Evolutionary conservation across 768 basidiomycete genomes (phyloP), one percentile per base, ranked within the genome.

Genomic region (Cytidiella melzeri): DNA sequence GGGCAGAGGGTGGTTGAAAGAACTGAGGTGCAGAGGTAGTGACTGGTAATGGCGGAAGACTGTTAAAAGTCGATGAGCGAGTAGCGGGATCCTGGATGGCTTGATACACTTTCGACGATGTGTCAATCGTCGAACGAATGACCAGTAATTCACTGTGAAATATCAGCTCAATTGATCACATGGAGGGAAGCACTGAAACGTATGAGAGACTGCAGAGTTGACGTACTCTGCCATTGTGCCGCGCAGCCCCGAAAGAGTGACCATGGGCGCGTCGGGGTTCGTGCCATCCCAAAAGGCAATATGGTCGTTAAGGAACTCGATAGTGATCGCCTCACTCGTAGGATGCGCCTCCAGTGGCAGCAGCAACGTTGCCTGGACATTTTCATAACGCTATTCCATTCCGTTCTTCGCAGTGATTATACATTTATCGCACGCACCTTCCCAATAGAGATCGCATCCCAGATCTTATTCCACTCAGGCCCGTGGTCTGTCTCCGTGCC

Each of bases 221-320:
- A 50, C 54, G 51, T 67, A 88, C 84, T 76, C 74, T 41, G 74
- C 69, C 12, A 91, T 63, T 3, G 70, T 73, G 5, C 91, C 93
- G 19, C 93, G 72, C 23, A 97, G 68, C 4, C 94, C 95, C 0
- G 91, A 92, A 28, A 94, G 67, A 0, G 91, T 91, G 3, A 92
- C 75, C 11, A 92, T 64, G 26, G 77, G 75, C 3, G 77, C 71
- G 41, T 70, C 63, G 28, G 58, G 61, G 20, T 73, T 67, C 1
- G 76, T 61, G 1, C 70, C 71, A 45, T 87, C 80, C 56, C 75
- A 81, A 26, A 92, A 73, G 25, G 80, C 69, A 48, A 95, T 65
- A 62, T 99, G 95, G 59, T 96, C 92, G 61, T 79, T 81, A 25
- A 96, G 69, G 49, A 93, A 82, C 2, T 91, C 85, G 0, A 81